Evolutionary conservation across 106 monocot species (phyloP), one percentile per base, ranked within the genome.

Genomic region (Acorus calamus): DNA sequence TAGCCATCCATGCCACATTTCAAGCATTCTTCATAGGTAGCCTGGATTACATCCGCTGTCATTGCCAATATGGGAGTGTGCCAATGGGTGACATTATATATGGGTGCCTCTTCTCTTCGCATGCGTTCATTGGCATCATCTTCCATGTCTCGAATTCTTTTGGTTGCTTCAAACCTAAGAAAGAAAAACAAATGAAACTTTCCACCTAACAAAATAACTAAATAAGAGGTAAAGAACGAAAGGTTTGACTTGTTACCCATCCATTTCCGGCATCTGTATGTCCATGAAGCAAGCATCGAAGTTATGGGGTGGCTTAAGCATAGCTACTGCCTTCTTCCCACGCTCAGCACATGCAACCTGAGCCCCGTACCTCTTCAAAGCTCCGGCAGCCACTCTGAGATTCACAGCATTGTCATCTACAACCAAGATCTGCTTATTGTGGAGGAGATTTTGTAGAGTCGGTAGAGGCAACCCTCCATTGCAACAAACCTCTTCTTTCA

Each of bases 211-310:
- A 28, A 28, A 28, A 28, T 28, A 28, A 28, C 28, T 10, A 14
- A 69, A 3, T 13, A 46, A 42, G 7, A 8, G 53, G 7, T 12
- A 4, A 8, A 46, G n/a, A 11, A 46, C 44, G 28, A 28, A 28
- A 28, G 28, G 28, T 28, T 28, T 57, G 12, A 48, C 2, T 48
- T 41, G 43, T 80, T 28, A 28, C 28, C 28, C 89, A 64, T 89
- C 89, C 69, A 89, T 85, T 66, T 82, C 85, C 47, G 89, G 89
- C 89, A 89, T 89, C 74, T 89, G 89, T 69, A 89, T 89, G 67
- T 89, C 89, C 89, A 89, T 89, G 61, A 89, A 89, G 57, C 89
- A 89, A 62, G 89, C 89, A 70, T 89, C 89, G 67, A 89, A 89
- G 8, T 72, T 57, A 53, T 89, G 84, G 3, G 84, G 85, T 63